Base-by-base conservation (phyloP, 139 green algal species). In the Zygnema cylindricum region DNA sequence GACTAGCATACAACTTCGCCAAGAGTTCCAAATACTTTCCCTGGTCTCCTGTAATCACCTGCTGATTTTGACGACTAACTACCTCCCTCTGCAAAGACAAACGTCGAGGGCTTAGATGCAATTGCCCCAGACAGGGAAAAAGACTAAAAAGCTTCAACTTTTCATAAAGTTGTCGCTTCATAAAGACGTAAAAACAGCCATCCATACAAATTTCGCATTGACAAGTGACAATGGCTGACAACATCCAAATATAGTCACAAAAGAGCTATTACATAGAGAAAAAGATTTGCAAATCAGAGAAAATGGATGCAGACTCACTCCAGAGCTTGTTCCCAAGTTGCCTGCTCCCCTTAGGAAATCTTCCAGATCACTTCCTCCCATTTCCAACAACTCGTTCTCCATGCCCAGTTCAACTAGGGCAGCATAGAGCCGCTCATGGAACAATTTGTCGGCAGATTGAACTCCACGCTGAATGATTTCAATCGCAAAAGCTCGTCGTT, bases 21-120 rank as follows among this genome's bases (percentile, higher is more conserved):
- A 90, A 77, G 33, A 90, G 82, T 54, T 55, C 84, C 41, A 90
- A 57, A 36, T 90, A 90, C 79, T 54, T 42, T 35, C 2, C 75
- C 32, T 87, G 81, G 2, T 84, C 81, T 36, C 23, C 39, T 23
- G 81, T 78, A n/a, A 87, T 84, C 2, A 63, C 55, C 81, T 87
- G 81, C 40, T 63, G n/a, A n/a, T n/a, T n/a, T n/a, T n/a, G n/a
- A n/a, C n/a, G n/a, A n/a, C n/a, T n/a, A n/a, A n/a, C n/a, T n/a
- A n/a, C n/a, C n/a, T n/a, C n/a, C n/a, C n/a, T n/a, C n/a, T n/a
- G n/a, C n/a, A n/a, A n/a, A n/a, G n/a, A n/a, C n/a, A n/a, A n/a
- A n/a, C n/a, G n/a, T n/a, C n/a, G n/a, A n/a, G n/a, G n/a, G n/a
- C n/a, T n/a, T n/a, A n/a, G n/a, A n/a, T n/a, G n/a, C n/a, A n/a